Conservation (phyloP, 2,329 filamentous ascomycete species). For the Fusarium armeniacum region DNA sequence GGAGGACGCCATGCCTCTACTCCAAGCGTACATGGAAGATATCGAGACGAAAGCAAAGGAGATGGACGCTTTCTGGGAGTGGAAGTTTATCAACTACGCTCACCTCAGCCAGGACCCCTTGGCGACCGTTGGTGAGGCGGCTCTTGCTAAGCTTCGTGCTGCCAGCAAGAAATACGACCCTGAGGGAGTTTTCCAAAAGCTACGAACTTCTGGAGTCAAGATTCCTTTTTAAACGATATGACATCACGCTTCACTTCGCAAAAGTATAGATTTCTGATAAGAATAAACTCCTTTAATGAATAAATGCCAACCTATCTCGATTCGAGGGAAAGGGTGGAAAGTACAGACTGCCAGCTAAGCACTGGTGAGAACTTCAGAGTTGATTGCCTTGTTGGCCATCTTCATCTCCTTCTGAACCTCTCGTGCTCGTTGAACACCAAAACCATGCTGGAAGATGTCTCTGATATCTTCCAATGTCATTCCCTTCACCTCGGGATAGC, state of each 20-base stretch:
- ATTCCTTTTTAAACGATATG: slow-evolving; percentile 40
- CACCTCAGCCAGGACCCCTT: slow-evolving; percentile 57
- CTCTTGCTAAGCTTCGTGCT: slow-evolving; percentile 52
- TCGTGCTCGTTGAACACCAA: slow-evolving; percentile 60
- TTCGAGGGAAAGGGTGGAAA: neutral
- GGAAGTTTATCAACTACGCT: slow-evolving; percentile 62
- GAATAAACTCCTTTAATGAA: neutral
- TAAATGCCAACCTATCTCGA: neutral
- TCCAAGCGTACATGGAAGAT: slow-evolving; percentile 53
- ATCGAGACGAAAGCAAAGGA: slow-evolving; percentile 49
- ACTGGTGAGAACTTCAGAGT: slow-evolving; percentile 16
- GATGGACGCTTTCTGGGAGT: slow-evolving; percentile 48
- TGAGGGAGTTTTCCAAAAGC: slow-evolving; percentile 55
- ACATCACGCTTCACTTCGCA: neutral
- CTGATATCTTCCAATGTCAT: slow-evolving; percentile 68
- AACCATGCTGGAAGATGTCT: slow-evolving; percentile 64
- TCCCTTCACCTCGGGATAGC: slow-evolving; percentile 68
- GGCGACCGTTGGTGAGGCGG: slow-evolving; percentile 56
- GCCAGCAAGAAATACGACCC: slow-evolving; percentile 57
- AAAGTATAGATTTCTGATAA: neutral
- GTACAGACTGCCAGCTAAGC: slow-evolving; percentile 6
- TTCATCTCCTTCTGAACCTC: slow-evolving; percentile 56
- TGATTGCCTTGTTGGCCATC: slow-evolving; percentile 9
- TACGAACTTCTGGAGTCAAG: slow-evolving; percentile 53
- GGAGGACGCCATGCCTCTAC: slow-evolving; percentile 54